Conservation (phyloP, 2,329 filamentous ascomycete genomes). For the Neonectria punicea region DNA sequence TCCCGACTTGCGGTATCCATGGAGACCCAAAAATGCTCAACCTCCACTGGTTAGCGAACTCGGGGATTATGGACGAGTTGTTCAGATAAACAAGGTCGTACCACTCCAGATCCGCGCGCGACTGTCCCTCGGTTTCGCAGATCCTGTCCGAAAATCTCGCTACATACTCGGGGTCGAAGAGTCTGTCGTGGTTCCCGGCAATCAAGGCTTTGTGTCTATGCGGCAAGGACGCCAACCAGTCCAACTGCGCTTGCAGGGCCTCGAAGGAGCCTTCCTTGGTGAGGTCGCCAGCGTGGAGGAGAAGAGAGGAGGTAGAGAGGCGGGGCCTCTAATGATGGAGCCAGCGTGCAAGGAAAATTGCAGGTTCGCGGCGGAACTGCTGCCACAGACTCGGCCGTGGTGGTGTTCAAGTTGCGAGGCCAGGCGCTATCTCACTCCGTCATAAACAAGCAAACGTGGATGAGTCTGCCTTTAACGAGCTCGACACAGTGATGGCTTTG, state of each 20-base stretch:
- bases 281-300: conserved; percentile 28
- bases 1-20: conserved; percentile 45
- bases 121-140: conserved; percentile 3
- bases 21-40: conserved; percentile 51
- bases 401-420: not conserved
- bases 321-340: conserved; percentile 6
- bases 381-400: conserved; percentile 16
- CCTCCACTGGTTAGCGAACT: conserved; percentile 39
- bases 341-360: conserved; percentile 12
- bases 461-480: too few species aligned
- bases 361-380: conserved; percentile 11
- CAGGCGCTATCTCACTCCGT: too few species aligned
- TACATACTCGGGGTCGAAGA: conserved; percentile 20
- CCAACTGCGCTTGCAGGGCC: conserved; percentile 21
- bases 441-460: too few species aligned
- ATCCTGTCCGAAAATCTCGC: conserved; percentile 1
- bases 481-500: too few species aligned
- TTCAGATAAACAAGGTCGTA: conserved; percentile 49
- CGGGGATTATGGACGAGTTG: conserved; percentile 39
- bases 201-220: conserved; percentile 24
- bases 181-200: conserved; percentile 24
- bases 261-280: conserved; percentile 21
- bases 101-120: conserved; percentile 42
- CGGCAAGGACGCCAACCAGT: conserved; percentile 14
- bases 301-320: too few species aligned